Evolutionary conservation across 2,329 filamentous ascomycete genomes (phyloP), one percentile per base, ranked within the genome.

Genomic region (Sclerotinia sclerotiorum): DNA sequence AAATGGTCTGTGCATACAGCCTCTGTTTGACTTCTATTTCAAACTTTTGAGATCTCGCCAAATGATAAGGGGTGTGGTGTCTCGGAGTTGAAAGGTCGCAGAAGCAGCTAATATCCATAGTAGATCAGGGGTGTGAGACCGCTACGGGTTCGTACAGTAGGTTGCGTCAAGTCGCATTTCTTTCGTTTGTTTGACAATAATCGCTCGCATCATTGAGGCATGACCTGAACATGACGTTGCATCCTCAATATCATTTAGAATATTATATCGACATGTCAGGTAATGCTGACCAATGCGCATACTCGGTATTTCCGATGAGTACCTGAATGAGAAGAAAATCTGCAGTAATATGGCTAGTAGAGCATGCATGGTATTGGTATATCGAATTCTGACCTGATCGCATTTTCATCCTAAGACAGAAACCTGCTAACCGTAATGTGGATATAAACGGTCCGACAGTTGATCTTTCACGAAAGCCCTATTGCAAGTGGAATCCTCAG

Each of bases 21-120:
- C 21, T 62, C 29, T 65, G 6, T 65, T 42, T 58, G 42, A 39
- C n/a, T 66, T 60, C 54, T 61, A 51, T 67, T 61, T 67, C 44
- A 44, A 67, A 35, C 39, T 21, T 52, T 64, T 55, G 46, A 54
- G 35, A 65, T 42, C n/a, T 65, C 29, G 32, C n/a, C 44, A 51
- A n/a, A 62, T 61, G n/a, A n/a, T 44, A 58, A 58, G 55, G 55
- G 55, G 15, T 19, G 21, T 61, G 44, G 19, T 61, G 58, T 61
- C 27, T 61, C 44, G 27, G 58, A 24, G 48, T 32, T 61, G 44
- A 48, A 32, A 44, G 21, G 24, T 60, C 39, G 27, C 29, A 60
- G n/a, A 32, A 32, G 24, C 5, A 46, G 46, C n/a, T 27, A 44
- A 44, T 44, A 19, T 58, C n/a, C 49, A 65, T 32, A 55, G 27